Base-by-base conservation (phyloP, 306 rosid species). In the Citrullus mucosospermus region DNA sequence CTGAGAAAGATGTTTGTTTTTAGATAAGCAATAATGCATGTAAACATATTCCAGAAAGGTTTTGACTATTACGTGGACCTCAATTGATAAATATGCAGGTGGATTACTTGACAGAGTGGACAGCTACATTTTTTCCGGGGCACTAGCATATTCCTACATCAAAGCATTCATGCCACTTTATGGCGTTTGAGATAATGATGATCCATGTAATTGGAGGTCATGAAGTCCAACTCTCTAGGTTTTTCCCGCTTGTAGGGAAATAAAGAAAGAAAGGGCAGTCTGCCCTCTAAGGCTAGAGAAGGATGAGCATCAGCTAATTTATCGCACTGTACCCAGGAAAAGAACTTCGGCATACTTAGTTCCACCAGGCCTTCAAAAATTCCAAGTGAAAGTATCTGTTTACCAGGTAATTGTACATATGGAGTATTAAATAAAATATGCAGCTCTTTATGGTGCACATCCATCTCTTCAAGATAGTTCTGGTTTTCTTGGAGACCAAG, bases 101-200 rank as follows among this genome's bases (percentile, higher is more conserved):
- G 97, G 99, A 76, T 55, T 92, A 79, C 90, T 95, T 50, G 99
- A 95, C 87, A 87, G 97, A 83, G 93, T 83, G 59, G 97, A 95
- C 85, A 95, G 99, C 83, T 95, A 90, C 84, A 79, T 95, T 14
- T 95, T 95, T 86, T 92, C 97, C 1, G 99, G 99, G 20, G 99
- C 99, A 34, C 97, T 95, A 14, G 91, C 97, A 5, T 88, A 89
- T 87, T 89, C 93, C 38, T 95, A 91, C 66, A 81, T 95, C 85
- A 86, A 89, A 85, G 89, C 90, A 54, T 83, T 92, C 82, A 81
- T 92, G 76, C 97, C 99, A 5, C 85, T 87, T 0, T 91, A 87
- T 74, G 98, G 97, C 78, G 93, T 95, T 81, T 91, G 90, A 95
- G 78, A 71, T 46, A 12, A 9, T 70, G 57, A 70, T 70, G 57